phyloP scores from a whole-genome alignment of 2,329 filamentous ascomycete genomes.

The Fusarium sp. region DNA sequence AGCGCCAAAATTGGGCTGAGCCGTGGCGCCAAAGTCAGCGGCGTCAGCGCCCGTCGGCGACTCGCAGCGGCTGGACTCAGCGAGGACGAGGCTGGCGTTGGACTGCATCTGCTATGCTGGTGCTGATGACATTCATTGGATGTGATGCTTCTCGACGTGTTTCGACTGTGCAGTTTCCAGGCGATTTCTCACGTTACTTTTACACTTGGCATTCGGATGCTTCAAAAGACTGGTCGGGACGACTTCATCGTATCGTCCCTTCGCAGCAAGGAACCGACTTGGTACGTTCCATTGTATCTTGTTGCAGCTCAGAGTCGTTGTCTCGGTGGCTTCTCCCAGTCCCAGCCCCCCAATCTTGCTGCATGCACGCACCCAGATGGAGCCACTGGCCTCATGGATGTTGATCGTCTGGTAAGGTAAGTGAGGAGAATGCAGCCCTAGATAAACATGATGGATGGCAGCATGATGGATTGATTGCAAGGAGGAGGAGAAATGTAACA shows the following conservation, averaged over 20 bases:
- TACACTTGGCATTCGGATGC: background rate
- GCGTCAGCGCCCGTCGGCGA: background rate
- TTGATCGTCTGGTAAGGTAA: conserved; percentile 24
- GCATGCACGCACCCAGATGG: conserved; percentile 5
- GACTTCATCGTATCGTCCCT: background rate
- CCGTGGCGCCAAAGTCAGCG: background rate
- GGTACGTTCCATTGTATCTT: conserved; percentile 7
- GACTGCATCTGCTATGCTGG: background rate
- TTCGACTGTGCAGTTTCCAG: background rate
- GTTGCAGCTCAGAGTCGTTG: background rate
- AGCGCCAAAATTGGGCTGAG: background rate
- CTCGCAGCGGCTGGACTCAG: background rate
- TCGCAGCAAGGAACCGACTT: background rate
- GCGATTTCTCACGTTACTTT: conserved; percentile 1
- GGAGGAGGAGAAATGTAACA: conserved; percentile 38
- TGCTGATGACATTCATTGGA: background rate
- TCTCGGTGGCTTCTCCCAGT: background rate
- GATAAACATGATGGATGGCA: background rate
- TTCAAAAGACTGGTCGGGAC: background rate
- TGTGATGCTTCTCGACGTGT: background rate
- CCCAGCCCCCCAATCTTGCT: background rate
- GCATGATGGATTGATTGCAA: background rate
- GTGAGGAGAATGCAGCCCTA: background rate
- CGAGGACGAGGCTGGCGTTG: conserved; percentile 6
- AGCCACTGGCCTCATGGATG: background rate